Percentiles rank a stretch among this genome's conserved stretches.
These are phyloP conservation scores for Magnusiomyces sp. DNA, from an alignment of 1,139 yeast species.

Conservation along the genomic window DNA sequence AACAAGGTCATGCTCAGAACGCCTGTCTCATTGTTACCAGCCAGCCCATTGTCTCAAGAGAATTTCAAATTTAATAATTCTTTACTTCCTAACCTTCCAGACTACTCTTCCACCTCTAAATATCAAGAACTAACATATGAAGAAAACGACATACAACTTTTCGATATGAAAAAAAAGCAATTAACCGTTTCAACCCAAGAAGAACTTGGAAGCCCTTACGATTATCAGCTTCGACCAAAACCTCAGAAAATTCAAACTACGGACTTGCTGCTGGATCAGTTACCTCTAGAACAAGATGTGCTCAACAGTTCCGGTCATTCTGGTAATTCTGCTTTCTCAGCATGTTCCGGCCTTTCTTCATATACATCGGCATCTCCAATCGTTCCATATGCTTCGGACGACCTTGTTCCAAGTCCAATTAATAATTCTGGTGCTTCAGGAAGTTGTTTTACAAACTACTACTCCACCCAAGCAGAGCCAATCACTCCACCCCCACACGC, in stretches of 20 bases:
- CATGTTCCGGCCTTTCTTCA: not conserved
- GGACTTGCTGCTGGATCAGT: too few relatives aligned
- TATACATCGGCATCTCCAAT: not conserved
- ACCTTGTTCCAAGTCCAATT: not conserved
- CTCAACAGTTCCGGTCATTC: slow-evolving; percentile 2
- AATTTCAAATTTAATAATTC: too few relatives aligned
- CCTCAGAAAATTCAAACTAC: too few relatives aligned
- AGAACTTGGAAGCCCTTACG: not conserved
- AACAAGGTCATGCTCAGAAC: not conserved
- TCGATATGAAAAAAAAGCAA: not conserved
- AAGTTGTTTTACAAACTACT: not conserved
- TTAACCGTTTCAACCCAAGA: slow-evolving; percentile 1
- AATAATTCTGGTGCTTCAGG: not conserved
- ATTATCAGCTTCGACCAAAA: too few relatives aligned
- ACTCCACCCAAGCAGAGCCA: not conserved
- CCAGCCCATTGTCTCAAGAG: not conserved
- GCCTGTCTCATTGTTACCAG: not conserved
- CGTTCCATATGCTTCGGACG: not conserved
- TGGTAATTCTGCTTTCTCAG: slow-evolving; percentile 1
- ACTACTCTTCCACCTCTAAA: too few relatives aligned
- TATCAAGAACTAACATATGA: too few relatives aligned
- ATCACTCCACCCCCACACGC: not conserved
- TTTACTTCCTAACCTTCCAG: too few relatives aligned
- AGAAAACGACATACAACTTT: not conserved
- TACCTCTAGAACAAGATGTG: not conserved